A percentile compares a stretch with the other conserved stretches of the same genome.
Evolutionary conservation across 371 early-diverging fungal species (phyloP).

Genomic region (Mortierella sp.): DNA sequence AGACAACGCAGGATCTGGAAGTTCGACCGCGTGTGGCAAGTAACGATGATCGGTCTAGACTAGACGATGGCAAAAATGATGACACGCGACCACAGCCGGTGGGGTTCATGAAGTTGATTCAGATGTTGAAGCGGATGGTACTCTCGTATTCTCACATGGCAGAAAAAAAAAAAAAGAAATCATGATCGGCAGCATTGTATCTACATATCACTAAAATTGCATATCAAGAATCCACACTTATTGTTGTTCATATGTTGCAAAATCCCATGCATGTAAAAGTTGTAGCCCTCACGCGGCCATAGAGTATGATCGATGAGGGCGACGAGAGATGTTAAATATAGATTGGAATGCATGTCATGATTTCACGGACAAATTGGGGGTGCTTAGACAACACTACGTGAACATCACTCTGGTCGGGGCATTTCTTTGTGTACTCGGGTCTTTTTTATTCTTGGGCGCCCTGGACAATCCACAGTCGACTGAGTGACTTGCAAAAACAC

Average conservation of each 20-base stretch:
- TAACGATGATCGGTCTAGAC: background rate
- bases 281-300: background rate
- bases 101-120: conserved; percentile 16
- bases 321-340: background rate
- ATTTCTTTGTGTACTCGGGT: background rate
- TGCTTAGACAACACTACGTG: background rate
- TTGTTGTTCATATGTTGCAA: no score
- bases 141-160: background rate
- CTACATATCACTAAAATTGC: no score
- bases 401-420: background rate
- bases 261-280: no score
- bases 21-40: background rate
- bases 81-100: background rate
- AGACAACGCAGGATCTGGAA: conserved; percentile 9
- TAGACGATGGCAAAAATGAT: background rate
- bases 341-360: background rate
- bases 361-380: background rate
- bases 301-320: background rate
- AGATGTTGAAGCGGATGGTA: conserved; percentile 19
- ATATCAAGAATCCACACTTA: no score
- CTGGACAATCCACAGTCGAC: background rate
- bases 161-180: background rate
- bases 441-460: background rate
- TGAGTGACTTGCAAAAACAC: no score
- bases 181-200: background rate